Conservation (phyloP, 176 grass and related monocot species). For the Carex myosuroides region DNA sequence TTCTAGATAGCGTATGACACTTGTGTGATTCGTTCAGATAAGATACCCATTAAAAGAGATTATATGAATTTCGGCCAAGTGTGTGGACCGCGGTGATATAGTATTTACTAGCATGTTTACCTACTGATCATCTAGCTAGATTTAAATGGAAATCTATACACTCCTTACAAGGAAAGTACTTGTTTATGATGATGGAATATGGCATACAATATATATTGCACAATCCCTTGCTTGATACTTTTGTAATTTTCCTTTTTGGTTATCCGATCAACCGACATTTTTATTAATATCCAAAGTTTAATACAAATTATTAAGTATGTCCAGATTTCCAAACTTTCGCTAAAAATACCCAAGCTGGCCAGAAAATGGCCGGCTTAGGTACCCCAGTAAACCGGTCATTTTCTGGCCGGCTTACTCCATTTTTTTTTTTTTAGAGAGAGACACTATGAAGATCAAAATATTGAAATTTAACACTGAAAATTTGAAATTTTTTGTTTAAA, state of each 20-base stretch:
- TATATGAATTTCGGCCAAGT: neutral
- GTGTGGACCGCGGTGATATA: neutral
- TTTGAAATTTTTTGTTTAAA: too few species aligned
- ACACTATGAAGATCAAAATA: too few species aligned
- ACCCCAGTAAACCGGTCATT: too few species aligned
- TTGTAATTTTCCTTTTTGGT: neutral
- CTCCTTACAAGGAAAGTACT: neutral
- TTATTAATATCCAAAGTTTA: too few species aligned
- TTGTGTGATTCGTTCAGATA: conserved; percentile 18
- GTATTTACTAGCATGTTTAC: neutral
- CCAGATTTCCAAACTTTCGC: too few species aligned
- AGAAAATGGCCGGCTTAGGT: too few species aligned
- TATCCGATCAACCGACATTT: neutral
- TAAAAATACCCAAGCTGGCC: too few species aligned
- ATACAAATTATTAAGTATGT: too few species aligned
- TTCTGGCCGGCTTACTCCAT: too few species aligned
- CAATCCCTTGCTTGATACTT: neutral
- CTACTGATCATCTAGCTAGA: neutral
- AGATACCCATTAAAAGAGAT: neutral
- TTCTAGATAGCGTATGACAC: neutral
- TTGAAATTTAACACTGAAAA: too few species aligned
- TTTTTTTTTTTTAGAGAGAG: too few species aligned
- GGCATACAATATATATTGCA: neutral
- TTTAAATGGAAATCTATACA: neutral
- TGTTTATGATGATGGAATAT: conserved; percentile 22